Base-by-base conservation (phyloP, 1,284 basidiomycete species). In the Austroboletus novae-zelandiae region DNA sequence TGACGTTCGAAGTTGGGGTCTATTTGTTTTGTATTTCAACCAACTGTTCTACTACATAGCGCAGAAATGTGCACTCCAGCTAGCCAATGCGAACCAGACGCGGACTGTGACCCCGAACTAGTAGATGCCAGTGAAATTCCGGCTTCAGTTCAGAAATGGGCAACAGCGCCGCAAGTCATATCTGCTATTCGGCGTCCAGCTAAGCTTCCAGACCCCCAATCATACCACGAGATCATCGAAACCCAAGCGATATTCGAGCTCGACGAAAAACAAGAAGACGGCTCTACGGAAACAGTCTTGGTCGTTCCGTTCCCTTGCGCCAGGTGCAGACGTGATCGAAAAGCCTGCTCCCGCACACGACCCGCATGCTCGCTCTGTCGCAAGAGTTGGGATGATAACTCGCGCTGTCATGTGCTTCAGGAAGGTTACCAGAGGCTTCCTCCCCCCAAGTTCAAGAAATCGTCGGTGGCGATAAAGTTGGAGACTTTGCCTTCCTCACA, bases 191-290 rank as follows among this genome's bases (percentile, higher is more conserved):
- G 67, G 13, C 62, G 65, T 18, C 64, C 64, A n/a, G 44, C 54
- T 14, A 50, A 29, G 7, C 55, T 48, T 17, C 62, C 55, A 3
- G 45, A 54, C 30, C 55, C 52, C 23, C 3, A 39, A 2, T 40
- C 29, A 11, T 69, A 63, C 43, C 67, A 66, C 9, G 25, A 49
- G 13, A 41, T 3, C 15, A 50, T 68, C 42, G 60, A 68, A 34
- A 39, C 56, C 13, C 18, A 47, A 4, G 47, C 51, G 3, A 68
- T 66, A 5, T 69, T 69, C 31, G 66, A 69, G 37, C 55, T 66
- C 39, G 43, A 63, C 17, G 52, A 59, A 51, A 40, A 27, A 10
- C 54, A 45, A 27, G 1, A 37, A 7, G 37, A 53, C 27, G 51
- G 51, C 1, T 54, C 54, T 6, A 48, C 35, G 11, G 10, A 53